Base-by-base conservation (phyloP, 2,329 filamentous ascomycete species). In the Penicillium hesseltinei region DNA sequence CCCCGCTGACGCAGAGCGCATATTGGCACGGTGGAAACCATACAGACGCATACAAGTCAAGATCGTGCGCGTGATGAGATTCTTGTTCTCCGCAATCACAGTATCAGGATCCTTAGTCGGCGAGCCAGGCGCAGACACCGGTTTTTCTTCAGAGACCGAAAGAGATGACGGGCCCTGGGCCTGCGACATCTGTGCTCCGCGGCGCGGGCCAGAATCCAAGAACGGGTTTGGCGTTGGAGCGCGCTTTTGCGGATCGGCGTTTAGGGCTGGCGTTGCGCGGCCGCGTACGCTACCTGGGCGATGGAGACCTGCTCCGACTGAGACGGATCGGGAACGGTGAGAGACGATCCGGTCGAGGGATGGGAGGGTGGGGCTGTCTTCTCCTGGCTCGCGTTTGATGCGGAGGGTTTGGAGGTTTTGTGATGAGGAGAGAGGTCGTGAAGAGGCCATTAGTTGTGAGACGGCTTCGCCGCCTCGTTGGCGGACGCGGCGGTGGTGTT, bases 21-120 rank as follows among this genome's bases (percentile, higher is more conserved):
- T 62, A 5, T 65, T 63, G 6, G 71, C 62, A 21, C 75, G 72
- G 62, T 76, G 71, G 58, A 71, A 78, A 1, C 75, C 75, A 53
- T 77, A 78, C 4, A 78, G 61, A 11, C 75, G 74, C 75, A 78
- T 75, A 57, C 74, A 76, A 1, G 75, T 78, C 52, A 78, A 59
- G 8, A 77, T 76, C 2, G 74, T 77, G 45, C 75, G 73, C 9
- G 73, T 75, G 33, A 77, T 73, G 21, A 73, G 65, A 40, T 72
- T 71, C 56, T 77, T 77, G 46, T 78, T 78, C 29, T 75, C 65
- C 1, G 71, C 54, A 43, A 76, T 66, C 17, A 74, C 62, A 4
- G 59, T 61, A 36, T 71, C 71, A 0, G 66, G 54, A 47, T 68
- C 65, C 51, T 71, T 72, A 1, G 68, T 61, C 13, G 61, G 61